Evolutionary conservation across 768 basidiomycete species (phyloP).

Genomic region (Amanita polypyramis): DNA sequence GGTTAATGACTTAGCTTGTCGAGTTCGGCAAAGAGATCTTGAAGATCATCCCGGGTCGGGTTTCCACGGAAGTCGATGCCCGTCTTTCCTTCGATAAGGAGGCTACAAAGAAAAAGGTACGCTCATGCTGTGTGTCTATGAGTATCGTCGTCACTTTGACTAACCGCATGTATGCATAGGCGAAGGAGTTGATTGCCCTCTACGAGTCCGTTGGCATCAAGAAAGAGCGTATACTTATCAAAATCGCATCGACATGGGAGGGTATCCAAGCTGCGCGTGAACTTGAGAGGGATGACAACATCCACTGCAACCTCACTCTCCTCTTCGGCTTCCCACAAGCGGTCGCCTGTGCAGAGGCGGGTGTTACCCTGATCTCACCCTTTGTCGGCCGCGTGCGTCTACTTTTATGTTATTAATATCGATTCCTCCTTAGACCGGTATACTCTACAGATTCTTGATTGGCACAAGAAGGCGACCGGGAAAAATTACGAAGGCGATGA

Average conservation of each 20-base stretch:
- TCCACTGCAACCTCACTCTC: constrained; percentile 98
- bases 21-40: constrained; percentile 97
- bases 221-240: constrained; percentile 94
- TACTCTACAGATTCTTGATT: constrained; percentile 79
- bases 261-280: constrained; percentile 98
- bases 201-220: constrained; percentile 91
- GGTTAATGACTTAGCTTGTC: constrained; percentile 57
- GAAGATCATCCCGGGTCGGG: constrained; percentile 91
- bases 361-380: constrained; percentile 97
- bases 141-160: constrained; percentile 4
- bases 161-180: constrained; percentile 25
- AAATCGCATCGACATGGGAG: constrained; percentile 99
- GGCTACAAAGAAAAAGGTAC: constrained; percentile 79
- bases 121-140: constrained; percentile 3
- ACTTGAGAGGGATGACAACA: constrained; percentile 84
- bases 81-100: constrained; percentile 95
- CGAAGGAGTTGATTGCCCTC: constrained; percentile 82
- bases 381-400: constrained; percentile 90
- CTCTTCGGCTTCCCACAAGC: constrained; percentile 98
- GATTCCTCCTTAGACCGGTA: constrained; percentile 7
- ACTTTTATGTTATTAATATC: constrained; percentile 6
- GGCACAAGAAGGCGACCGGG: constrained; percentile 92
- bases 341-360: constrained; percentile 97
- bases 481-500: constrained; percentile 83
- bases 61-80: constrained; percentile 98